Conservation (phyloP, 306 rosid species). For the Malus fusca region DNA sequence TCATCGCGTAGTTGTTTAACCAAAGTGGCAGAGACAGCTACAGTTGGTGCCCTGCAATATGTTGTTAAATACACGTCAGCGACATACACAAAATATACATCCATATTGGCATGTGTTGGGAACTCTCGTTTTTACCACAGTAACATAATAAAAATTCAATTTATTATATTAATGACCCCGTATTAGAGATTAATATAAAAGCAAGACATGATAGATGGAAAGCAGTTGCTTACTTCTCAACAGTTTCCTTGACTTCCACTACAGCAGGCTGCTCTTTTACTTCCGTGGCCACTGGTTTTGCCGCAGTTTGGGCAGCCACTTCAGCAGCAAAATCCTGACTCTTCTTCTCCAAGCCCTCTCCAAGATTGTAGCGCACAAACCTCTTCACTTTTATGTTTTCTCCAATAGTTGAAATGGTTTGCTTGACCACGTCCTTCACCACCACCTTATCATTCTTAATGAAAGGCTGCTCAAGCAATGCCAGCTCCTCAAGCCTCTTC, state of each 20-base stretch:
- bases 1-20: slow-evolving; percentile 90
- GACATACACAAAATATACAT: slow-evolving; percentile 6
- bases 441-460: slow-evolving; percentile 82
- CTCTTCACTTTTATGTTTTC: slow-evolving; percentile 95
- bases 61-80: neutral
- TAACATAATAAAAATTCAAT: neutral
- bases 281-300: slow-evolving; percentile 40
- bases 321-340: slow-evolving; percentile 98
- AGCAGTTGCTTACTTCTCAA: slow-evolving; percentile 52
- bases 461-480: slow-evolving; percentile 92
- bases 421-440: slow-evolving; percentile 85
- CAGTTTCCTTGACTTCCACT: slow-evolving; percentile 51
- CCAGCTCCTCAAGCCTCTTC: slow-evolving; percentile 87
- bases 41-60: slow-evolving; percentile 58
- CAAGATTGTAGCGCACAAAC: slow-evolving; percentile 86
- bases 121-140: neutral
- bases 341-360: slow-evolving; percentile 96
- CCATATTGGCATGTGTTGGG: neutral
- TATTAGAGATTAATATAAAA: neutral
- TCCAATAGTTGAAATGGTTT: slow-evolving; percentile 89
- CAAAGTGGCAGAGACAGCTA: slow-evolving; percentile 60
- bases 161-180: neutral
- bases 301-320: slow-evolving; percentile 96
- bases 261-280: slow-evolving; percentile 48
- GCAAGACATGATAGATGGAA: slow-evolving; percentile 5